A percentile compares a stretch with the other conserved stretches of the same genome.
phyloP scores from a whole-genome alignment of 108 stramenopile species.

The Chaetoceros muelleri region DNA sequence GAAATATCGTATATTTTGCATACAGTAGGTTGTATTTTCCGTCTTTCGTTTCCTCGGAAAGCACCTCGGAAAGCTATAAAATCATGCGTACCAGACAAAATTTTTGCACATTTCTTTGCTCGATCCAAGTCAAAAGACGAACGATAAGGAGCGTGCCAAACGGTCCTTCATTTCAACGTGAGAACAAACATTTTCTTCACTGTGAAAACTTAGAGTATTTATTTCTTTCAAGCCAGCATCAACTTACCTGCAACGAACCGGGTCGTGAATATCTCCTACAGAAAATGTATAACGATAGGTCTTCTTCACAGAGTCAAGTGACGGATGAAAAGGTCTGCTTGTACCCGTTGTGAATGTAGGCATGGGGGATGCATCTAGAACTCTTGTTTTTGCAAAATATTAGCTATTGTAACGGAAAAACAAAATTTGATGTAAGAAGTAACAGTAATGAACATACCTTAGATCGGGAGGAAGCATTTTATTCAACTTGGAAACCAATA shows the following conservation, averaged over 20 bases:
- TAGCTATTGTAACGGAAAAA: constrained; percentile 24
- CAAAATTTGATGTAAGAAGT: too few relatives aligned
- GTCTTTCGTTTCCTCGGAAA: constrained; percentile 42
- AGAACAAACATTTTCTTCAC: too few relatives aligned
- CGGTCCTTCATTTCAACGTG: not conserved
- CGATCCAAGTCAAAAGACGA: not conserved
- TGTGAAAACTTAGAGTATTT: too few relatives aligned
- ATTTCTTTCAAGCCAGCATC: too few relatives aligned
- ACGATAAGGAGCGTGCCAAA: not conserved
- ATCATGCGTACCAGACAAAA: constrained; percentile 35
- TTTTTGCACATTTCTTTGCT: constrained; percentile 2
- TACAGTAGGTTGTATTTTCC: constrained; percentile 24
- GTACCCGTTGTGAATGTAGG: not conserved
- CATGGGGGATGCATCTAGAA: constrained; percentile 1
- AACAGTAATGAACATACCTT: constrained; percentile 20
- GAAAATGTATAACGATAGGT: constrained; percentile 61
- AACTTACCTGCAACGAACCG: constrained; percentile 27
- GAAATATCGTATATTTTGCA: constrained; percentile 22
- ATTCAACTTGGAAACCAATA: constrained; percentile 57
- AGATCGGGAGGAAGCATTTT: constrained; percentile 70
- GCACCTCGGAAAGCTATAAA: constrained; percentile 66
- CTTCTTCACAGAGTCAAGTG: constrained; percentile 43
- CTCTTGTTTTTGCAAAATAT: not conserved
- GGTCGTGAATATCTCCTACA: constrained; percentile 49
- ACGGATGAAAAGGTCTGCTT: constrained; percentile 52